Evolutionary conservation across 257 asterid genomes (phyloP).

Genomic region (Solanum okadae): DNA sequence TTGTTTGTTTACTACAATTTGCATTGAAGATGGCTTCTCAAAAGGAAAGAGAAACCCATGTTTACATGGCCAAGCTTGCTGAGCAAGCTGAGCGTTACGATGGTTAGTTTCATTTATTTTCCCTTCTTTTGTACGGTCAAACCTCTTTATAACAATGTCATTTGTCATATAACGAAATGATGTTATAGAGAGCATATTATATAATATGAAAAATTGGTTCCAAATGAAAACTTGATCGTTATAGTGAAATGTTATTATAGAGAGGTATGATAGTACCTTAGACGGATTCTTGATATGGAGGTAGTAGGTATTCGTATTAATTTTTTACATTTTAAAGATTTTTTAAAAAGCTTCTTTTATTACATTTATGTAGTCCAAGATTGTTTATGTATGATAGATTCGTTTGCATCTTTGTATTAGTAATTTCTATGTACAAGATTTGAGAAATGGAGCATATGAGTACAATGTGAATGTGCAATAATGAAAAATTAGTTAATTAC

Average conservation of each 20-base stretch:
- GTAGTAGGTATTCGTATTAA: neutral
- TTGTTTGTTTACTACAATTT: neutral
- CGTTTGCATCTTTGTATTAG: neutral
- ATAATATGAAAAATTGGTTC: neutral
- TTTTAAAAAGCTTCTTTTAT: neutral
- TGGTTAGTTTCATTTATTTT: constrained; percentile 19
- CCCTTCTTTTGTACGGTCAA: neutral
- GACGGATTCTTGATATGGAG: neutral
- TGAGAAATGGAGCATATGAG: neutral
- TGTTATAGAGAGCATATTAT: neutral
- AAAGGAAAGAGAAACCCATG: constrained; percentile 70
- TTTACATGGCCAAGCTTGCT: constrained; percentile 75
- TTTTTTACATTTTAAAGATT: neutral
- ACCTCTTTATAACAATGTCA: neutral
- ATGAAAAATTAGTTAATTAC: neutral
- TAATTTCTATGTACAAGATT: neutral
- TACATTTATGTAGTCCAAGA: neutral
- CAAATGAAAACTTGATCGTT: neutral
- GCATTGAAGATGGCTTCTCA: constrained; percentile 46
- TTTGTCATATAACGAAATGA: neutral
- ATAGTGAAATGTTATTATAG: neutral
- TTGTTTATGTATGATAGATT: neutral
- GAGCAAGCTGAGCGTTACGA: constrained; percentile 94
- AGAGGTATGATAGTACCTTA: neutral
- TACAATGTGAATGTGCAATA: neutral